Evolutionary conservation across 352 stramenopile genomes (phyloP), one percentile per base, ranked within the genome.

Genomic region (Sclerospora graminicola): DNA sequence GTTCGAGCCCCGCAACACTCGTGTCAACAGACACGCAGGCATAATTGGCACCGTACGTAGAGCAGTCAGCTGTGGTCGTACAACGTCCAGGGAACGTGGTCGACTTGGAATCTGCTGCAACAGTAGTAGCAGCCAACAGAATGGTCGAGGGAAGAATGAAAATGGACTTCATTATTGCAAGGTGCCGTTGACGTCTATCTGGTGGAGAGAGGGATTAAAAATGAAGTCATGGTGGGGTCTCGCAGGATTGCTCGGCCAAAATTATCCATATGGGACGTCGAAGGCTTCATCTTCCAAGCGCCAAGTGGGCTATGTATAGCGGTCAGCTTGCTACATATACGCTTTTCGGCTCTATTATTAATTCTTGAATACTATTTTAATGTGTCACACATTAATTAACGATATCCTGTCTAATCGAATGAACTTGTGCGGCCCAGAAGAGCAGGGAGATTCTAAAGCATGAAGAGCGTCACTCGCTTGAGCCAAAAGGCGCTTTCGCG

Each of bases 21-120:
- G 75, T 72, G 34, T 82, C 65, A 5, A 90, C 79, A 2, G 79
- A 68, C 8, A 87, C 64, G 19, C 75, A 90, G n/a, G 68, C 66
- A 44, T 83, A 81, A 21, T 73, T 73, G 5, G 20, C 20, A 27
- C 75, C 75, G 36, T 82, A 89, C 7, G 60, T 52, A 0, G 36
- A 15, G 49, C 78, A 89, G 59, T 87, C 75, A 7, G 50, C 45
- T 11, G 48, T 69, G 0, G 54, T 69, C 8, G 33, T 49, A 48
- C 78, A 89, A 26, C 61, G 63, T 6, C 78, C 78, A 0, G 75
- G 75, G 39, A 58, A 81, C 10, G 62, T 66, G 3, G 65, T 68
- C 8, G 67, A 77, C 19, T 50, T 62, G 28, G 54, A 41, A 21
- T 54, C 46, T 8, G 59, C 53, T 2, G 38, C 24, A 6, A 49